Evolutionary conservation across 2,329 filamentous ascomycete species (phyloP), one percentile per base, ranked within the genome.

Genomic region (Sarocladium strictum): DNA sequence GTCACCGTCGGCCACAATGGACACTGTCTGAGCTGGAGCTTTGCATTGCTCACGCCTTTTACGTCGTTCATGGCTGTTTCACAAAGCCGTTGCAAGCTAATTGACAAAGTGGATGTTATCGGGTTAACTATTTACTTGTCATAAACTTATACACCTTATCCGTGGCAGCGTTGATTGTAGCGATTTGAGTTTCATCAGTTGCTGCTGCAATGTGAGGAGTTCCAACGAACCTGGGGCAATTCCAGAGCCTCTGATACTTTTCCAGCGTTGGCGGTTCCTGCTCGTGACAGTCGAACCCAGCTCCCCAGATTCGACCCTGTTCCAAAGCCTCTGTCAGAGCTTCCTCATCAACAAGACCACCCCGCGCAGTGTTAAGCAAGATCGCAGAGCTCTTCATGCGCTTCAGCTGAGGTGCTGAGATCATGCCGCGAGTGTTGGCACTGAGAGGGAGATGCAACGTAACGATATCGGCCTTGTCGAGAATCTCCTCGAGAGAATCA

Each of bases 171-270:
- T 54, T 53, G 33, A 53, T 54, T 2, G 55, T 56, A 3, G 23
- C 52, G 12, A 60, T 57, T 54, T 64, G 62, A 2, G 61, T 62
- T 21, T 64, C 57, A 15, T 55, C 56, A 1, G 74, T 76, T 1
- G 72, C 67, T 1, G 72, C 73, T 2, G 73, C 74, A 47, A 75
- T 68, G 55, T 75, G 72, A n/a, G 72, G 72, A n/a, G 69, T 73
- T 54, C 69, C 67, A 24, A 73, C 60, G 9, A 69, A 64, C 24
- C 66, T 65, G 3, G 15, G 60, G 26, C 61, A 49, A n/a, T 61
- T 55, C 65, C 67, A 69, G 9, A 71, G 54, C 2, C 55, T 52
- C 2, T 61, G 61, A 55, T 72, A 70, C 26, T 55, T 62, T 33
- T 66, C 63, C 29, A 53, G 33, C 9, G 55, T 67, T 1, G 69